A percentile compares a stretch with the other conserved stretches of the same genome.
Evolutionary conservation across 1,139 yeast genomes (phyloP).

Genomic region (Entelexis paramagnoliae): DNA sequence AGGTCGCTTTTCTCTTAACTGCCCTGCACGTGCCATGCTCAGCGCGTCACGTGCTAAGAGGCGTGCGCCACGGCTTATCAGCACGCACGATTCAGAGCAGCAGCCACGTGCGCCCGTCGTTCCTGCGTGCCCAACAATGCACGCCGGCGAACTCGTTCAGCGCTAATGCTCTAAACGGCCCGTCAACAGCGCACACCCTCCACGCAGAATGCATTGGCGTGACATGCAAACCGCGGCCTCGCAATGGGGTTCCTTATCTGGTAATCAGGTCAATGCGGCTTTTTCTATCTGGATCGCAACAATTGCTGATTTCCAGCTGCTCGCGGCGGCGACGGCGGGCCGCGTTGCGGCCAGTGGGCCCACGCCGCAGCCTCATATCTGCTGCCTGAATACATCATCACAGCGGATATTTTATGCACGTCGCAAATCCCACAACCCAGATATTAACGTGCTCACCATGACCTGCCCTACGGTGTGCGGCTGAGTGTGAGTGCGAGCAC

Average conservation of each 20-base stretch:
- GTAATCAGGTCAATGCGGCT: not conserved
- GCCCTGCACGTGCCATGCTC: not conserved
- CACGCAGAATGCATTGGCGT: too few species aligned
- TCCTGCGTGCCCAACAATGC: not conserved
- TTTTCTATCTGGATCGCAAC: not conserved
- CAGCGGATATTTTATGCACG: not conserved
- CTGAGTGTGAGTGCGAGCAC: too few species aligned
- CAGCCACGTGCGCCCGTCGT: not conserved
- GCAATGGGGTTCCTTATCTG: too few species aligned
- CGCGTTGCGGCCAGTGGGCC: not conserved
- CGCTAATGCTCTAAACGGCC: too few species aligned
- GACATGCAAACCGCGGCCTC: too few species aligned
- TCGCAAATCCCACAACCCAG: not conserved
- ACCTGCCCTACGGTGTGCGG: too few species aligned
- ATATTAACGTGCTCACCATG: not conserved
- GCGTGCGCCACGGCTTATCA: slow-evolving; percentile 8
- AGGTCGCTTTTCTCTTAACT: not conserved
- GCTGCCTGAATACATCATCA: not conserved
- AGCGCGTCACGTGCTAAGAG: not conserved
- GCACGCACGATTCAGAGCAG: not conserved
- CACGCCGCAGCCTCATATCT: not conserved
- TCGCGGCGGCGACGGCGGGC: not conserved
- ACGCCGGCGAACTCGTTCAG: not conserved
- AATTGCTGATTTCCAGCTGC: not conserved
- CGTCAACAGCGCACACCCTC: too few species aligned